phyloP scores from a whole-genome alignment of 2,329 filamentous ascomycete genomes.

The Penicillium sp. region DNA sequence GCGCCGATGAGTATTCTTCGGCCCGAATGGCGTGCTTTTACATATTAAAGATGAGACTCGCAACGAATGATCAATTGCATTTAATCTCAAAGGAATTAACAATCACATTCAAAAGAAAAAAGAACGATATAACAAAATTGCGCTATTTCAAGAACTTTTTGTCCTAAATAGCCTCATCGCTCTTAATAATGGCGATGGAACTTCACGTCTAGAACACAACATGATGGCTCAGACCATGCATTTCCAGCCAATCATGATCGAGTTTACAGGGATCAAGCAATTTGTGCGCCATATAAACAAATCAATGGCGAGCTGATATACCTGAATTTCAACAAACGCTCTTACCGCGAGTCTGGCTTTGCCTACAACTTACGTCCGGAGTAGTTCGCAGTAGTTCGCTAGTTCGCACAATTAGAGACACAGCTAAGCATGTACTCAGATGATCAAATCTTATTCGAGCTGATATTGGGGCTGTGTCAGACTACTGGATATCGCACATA shows the following conservation, averaged over 20 bases:
- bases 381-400: background rate
- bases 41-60: background rate
- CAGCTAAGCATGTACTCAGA: background rate
- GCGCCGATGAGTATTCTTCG: conserved; percentile 12
- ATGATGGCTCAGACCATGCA: background rate
- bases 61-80: background rate
- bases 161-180: background rate
- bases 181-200: background rate
- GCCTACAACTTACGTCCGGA: background rate
- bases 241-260: background rate
- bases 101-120: background rate
- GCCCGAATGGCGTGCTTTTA: conserved; percentile 15
- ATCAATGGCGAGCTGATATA: background rate
- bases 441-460: background rate
- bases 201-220: background rate
- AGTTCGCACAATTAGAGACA: background rate
- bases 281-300: background rate
- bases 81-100: background rate
- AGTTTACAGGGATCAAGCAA: background rate
- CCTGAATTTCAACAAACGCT: background rate
- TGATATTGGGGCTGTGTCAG: background rate
- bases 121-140: background rate
- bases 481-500: background rate
- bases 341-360: background rate
- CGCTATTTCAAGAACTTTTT: background rate